These are phyloP conservation scores for Osmanthus fragrans DNA, from an alignment of 257 asterid species.

Conservation along the genomic window DNA sequence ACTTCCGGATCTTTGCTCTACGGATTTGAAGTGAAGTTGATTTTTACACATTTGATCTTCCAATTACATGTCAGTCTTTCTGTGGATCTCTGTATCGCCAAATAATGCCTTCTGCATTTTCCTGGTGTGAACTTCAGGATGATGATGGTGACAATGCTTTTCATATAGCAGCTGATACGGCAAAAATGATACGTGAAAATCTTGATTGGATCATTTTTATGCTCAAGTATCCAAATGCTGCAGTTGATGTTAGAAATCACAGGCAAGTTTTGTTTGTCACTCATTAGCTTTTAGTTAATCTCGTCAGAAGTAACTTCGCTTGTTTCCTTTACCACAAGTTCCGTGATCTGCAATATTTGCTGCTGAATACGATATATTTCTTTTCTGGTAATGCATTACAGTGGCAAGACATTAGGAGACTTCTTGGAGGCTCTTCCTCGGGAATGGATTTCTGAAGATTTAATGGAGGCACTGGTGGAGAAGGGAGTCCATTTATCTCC, in stretches of 20 bases:
- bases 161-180: conserved; percentile 95
- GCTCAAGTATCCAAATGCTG: conserved; percentile 85
- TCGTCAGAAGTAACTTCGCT: conserved; percentile 15
- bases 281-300: conserved; percentile 18
- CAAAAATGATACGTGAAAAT: conserved; percentile 97
- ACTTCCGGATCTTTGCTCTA: not conserved
- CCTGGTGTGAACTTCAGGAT: conserved; percentile 58
- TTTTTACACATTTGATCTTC: conserved; percentile 15
- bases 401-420: conserved; percentile 86
- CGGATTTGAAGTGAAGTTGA: conserved; percentile 3
- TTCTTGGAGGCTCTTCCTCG: conserved; percentile 96
- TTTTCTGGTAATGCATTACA: conserved; percentile 38
- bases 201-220: conserved; percentile 81
- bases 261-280: conserved; percentile 58
- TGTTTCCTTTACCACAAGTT: conserved; percentile 13
- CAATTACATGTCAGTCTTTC: conserved; percentile 6
- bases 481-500: conserved; percentile 82
- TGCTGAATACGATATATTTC: conserved; percentile 17
- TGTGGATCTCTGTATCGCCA: conserved; percentile 14
- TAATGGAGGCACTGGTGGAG: conserved; percentile 72
- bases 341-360: conserved; percentile 21
- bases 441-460: conserved; percentile 98
- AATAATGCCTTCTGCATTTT: conserved; percentile 14
- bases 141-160: conserved; percentile 99
- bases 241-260: conserved; percentile 90